Percentiles rank a stretch among this genome's conserved stretches.
Conservation (phyloP, 1,139 yeast species). For the Saccharomycopsis hybrid region DNA sequence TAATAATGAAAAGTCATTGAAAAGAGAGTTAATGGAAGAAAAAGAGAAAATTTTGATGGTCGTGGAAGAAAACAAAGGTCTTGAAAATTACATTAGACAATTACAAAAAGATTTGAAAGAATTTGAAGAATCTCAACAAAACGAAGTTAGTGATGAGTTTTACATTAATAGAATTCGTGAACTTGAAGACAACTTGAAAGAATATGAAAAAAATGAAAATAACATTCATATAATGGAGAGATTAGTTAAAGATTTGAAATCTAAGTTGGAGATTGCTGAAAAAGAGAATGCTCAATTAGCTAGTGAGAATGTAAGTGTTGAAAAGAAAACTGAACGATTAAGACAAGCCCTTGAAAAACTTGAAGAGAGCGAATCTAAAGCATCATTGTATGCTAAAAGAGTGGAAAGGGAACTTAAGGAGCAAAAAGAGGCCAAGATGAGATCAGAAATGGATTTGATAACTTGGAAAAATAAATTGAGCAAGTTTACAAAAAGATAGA, state of each 20-base stretch:
- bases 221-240: conserved; percentile 36
- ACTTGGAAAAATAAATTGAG: conserved; percentile 37
- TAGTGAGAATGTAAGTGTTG: conserved; percentile 28
- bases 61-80: conserved; percentile 32
- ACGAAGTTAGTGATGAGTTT: conserved; percentile 30
- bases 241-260: conserved; percentile 28
- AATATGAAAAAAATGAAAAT: conserved; percentile 30
- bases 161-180: conserved; percentile 32
- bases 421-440: conserved; percentile 45
- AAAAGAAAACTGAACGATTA: conserved; percentile 15
- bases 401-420: conserved; percentile 45
- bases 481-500: conserved; percentile 4
- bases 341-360: conserved; percentile 28
- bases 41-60: conserved; percentile 23
- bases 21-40: conserved; percentile 22
- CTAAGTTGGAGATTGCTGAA: conserved; percentile 26
- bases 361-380: conserved; percentile 36
- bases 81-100: conserved; percentile 33
- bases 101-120: conserved; percentile 29
- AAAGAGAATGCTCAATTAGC: conserved; percentile 26
- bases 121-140: conserved; percentile 24
- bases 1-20: conserved; percentile 20
- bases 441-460: conserved; percentile 58
- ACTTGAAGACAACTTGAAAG: conserved; percentile 29
- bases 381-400: conserved; percentile 36